These are phyloP conservation scores for Clitopilus hobsonii DNA, from an alignment of 768 basidiomycete genomes.

Conservation along the genomic window DNA sequence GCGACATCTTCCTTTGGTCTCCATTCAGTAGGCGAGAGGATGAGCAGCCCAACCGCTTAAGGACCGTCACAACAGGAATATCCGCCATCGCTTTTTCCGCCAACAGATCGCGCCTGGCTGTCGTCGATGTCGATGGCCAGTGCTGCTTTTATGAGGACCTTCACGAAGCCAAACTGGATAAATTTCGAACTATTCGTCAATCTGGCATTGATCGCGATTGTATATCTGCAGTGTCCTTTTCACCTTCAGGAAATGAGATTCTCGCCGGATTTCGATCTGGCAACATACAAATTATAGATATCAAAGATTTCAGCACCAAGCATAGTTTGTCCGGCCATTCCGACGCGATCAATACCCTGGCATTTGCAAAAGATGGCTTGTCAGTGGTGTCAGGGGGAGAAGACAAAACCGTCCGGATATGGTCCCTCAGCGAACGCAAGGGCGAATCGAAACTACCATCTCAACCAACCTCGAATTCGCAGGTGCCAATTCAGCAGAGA, in stretches of 20 bases:
- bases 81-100: background rate
- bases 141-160: background rate
- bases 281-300: background rate
- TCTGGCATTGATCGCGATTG: background rate
- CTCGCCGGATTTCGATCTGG: background rate
- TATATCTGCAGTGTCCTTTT: background rate
- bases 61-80: background rate
- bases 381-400: background rate
- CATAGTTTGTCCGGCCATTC: background rate
- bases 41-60: background rate
- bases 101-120: background rate
- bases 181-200: too few relatives aligned
- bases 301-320: background rate
- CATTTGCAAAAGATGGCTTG: background rate
- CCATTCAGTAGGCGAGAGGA: background rate
- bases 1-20: background rate
- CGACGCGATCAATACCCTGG: background rate
- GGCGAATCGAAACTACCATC: too few relatives aligned
- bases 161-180: background rate
- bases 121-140: background rate
- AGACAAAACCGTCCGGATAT: background rate
- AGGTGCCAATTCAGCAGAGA: too few relatives aligned
- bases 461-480: too few relatives aligned
- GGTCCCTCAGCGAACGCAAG: background rate
- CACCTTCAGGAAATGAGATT: background rate